Percentiles rank a stretch among this genome's conserved stretches.
phyloP scores from a whole-genome alignment of 1,139 yeast genomes.

The Yamadazyma diospyri region DNA sequence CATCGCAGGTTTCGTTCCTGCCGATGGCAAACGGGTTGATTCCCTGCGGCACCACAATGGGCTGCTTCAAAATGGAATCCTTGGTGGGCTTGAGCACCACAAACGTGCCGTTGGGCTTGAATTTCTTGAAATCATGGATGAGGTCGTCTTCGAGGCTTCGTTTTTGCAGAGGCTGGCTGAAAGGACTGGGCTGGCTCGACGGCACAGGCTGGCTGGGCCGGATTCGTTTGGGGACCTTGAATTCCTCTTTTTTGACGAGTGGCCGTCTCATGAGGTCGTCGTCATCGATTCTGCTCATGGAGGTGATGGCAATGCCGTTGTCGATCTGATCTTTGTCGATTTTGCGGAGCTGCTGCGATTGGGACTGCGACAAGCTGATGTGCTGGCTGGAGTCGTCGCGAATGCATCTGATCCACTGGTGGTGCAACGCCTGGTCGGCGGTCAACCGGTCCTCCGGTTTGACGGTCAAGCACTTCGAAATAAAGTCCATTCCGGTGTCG shows the following conservation, averaged over 20 bases:
- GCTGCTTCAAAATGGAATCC: slow-evolving; percentile 27
- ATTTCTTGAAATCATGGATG: slow-evolving; percentile 5
- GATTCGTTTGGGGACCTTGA: slow-evolving; percentile 43
- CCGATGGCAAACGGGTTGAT: slow-evolving; percentile 64
- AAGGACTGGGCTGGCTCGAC: slow-evolving; percentile 28
- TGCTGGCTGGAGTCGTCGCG: slow-evolving; percentile 24
- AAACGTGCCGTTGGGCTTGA: slow-evolving; percentile 21
- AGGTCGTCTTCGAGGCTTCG: slow-evolving; percentile 1
- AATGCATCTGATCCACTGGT: slow-evolving; percentile 55
- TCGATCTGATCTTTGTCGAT: slow-evolving; percentile 29
- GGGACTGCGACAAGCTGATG: slow-evolving; percentile 66
- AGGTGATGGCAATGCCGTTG: slow-evolving; percentile 39
- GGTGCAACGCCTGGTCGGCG: slow-evolving; percentile 68
- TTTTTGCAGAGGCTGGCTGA: background rate
- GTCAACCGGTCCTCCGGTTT: slow-evolving; percentile 69
- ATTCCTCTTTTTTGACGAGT: slow-evolving; percentile 33
- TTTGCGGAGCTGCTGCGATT: slow-evolving; percentile 59
- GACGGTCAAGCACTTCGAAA: slow-evolving; percentile 65
- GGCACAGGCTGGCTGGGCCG: slow-evolving; percentile 30
- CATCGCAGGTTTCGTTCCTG: slow-evolving; percentile 57
- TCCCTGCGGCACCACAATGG: slow-evolving; percentile 61
- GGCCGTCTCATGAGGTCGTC: slow-evolving; percentile 43
- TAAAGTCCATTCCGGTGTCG: slow-evolving; percentile 62
- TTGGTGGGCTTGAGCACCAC: slow-evolving; percentile 29
- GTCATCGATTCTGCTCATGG: slow-evolving; percentile 42